Base-by-base conservation (phyloP, 495 filamentous ascomycete genomes). In the Patellaria atrata region DNA sequence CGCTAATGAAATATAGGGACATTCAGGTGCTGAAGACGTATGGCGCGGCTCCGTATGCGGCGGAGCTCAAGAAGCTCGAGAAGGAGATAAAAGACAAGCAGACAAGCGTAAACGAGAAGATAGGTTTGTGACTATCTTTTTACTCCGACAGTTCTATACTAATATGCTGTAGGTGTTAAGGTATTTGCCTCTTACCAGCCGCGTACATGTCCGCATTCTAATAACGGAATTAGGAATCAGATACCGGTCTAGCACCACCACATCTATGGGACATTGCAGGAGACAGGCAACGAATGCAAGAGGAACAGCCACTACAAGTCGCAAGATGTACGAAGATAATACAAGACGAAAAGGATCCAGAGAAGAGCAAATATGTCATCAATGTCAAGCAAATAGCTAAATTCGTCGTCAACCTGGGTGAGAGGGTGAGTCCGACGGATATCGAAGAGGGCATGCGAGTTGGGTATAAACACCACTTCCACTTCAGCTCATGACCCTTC, bases 341-440 rank as follows among this genome's bases (percentile, higher is more conserved):
- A 41, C 75, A 81, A 38, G 85, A 93, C 59, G 89, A 93, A 55
- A 89, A 92, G 63, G 86, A 97, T 62, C 63, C 77, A 20, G 83
- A 93, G 47, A 97, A 97, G 73, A 89, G 79, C 72, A 96, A 96
- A 76, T 97, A 97, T 67, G 86, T 97, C 52, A 97, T 97, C 71
- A 97, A 96, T 60, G 89, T 97, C 46, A 97, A 97, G 63, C 89
- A 97, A 57, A 96, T 97, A 43, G 89, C 89, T 55, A 97, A 97
- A 62, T 97, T 97, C 50, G 89, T 97, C 28, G 89, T 97, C 52
- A 92, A 96, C 60, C 73, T 97, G 33, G 89, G 89, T 44, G 89
- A 97, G 56, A 78, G 91, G 30, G 87, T 97, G 41, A 86, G 79
- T 57, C 91, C 89, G 25, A 94, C 87, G 50, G 89, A 97, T 75